phyloP scores from a whole-genome alignment of 108 stramenopile species.

The Discostella stelligeroides region DNA sequence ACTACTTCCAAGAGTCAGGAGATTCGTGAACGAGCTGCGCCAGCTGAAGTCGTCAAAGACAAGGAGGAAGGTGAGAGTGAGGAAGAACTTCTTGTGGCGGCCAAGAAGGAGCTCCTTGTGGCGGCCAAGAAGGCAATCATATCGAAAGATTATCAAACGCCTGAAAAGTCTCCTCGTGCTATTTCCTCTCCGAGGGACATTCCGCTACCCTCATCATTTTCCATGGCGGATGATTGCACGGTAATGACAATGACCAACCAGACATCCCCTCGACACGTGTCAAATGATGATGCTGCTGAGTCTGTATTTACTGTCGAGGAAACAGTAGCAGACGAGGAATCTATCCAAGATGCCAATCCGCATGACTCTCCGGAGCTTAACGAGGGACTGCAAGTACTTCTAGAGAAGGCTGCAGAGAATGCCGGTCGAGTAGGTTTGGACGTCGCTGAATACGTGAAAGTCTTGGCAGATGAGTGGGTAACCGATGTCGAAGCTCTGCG shows the following conservation, averaged over 20 bases:
- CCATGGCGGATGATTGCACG: conserved; percentile 18
- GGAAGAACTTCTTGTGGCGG: conserved; percentile 10
- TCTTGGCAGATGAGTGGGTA: conserved; percentile 53
- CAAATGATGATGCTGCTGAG: not conserved
- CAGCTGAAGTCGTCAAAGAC: not conserved
- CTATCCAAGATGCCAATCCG: conserved; percentile 5
- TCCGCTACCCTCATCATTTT: conserved; percentile 37
- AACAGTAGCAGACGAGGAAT: not conserved
- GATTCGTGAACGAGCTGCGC: conserved; percentile 7
- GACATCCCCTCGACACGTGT: not conserved
- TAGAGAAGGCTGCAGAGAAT: conserved; percentile 51
- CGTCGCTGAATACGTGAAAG: conserved; percentile 30
- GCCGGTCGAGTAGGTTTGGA: conserved; percentile 45
- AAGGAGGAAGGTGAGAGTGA: not conserved
- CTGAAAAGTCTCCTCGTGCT: conserved; percentile 1
- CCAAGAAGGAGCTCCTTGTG: conserved; percentile 5
- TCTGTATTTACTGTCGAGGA: conserved; percentile 12
- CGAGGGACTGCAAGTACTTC: conserved; percentile 32
- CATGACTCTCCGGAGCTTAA: not conserved
- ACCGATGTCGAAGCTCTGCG: conserved; percentile 51
- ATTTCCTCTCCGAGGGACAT: conserved; percentile 9
- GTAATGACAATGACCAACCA: not conserved
- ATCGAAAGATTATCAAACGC: conserved; percentile 23
- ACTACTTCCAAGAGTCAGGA: conserved; percentile 26
- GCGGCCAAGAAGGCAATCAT: conserved; percentile 1